A percentile compares a stretch with the other conserved stretches of the same genome.
Evolutionary conservation across 2,329 filamentous ascomycete genomes (phyloP).

Genomic region (Phialophora macrospora): DNA sequence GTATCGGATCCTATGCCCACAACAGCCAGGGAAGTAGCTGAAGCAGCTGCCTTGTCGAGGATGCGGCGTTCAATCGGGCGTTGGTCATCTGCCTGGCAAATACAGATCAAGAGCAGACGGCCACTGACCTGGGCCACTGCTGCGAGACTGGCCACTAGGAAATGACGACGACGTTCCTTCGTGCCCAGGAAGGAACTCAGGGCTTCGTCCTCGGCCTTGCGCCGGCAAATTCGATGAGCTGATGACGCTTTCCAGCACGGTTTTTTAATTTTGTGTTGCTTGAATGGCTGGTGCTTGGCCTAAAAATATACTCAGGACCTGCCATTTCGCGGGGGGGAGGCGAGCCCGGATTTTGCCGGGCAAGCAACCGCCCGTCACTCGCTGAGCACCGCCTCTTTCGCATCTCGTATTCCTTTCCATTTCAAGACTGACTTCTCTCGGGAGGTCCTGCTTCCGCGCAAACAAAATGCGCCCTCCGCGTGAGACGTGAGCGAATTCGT

Average conservation of each 20-base stretch:
- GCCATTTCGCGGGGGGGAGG: not conserved
- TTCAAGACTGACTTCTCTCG: constrained; percentile 11
- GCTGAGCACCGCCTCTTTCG: constrained; percentile 12
- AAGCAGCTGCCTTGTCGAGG: not conserved
- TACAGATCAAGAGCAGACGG: not conserved
- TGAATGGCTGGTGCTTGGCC: not conserved
- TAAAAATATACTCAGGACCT: constrained; percentile 10
- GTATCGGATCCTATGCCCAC: not conserved
- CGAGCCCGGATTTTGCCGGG: constrained; percentile 2
- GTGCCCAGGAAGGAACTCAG: not conserved
- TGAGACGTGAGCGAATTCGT: not conserved
- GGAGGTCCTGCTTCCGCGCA: constrained; percentile 9
- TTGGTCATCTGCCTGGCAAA: not conserved
- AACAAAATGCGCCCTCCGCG: no score
- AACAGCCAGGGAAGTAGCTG: not conserved
- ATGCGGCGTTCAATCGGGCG: not conserved
- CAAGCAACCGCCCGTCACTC: not conserved
- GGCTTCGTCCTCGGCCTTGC: constrained; percentile 20
- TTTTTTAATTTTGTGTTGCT: not conserved
- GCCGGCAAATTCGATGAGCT: not conserved
- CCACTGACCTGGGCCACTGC: not conserved
- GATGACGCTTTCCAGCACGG: no score
- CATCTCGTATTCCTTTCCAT: constrained; percentile 11
- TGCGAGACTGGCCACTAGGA: not conserved
- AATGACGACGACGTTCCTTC: not conserved